Evolutionary conservation across 2,329 filamentous ascomycete genomes (phyloP).

Genomic region (Clonostachys rosea): DNA sequence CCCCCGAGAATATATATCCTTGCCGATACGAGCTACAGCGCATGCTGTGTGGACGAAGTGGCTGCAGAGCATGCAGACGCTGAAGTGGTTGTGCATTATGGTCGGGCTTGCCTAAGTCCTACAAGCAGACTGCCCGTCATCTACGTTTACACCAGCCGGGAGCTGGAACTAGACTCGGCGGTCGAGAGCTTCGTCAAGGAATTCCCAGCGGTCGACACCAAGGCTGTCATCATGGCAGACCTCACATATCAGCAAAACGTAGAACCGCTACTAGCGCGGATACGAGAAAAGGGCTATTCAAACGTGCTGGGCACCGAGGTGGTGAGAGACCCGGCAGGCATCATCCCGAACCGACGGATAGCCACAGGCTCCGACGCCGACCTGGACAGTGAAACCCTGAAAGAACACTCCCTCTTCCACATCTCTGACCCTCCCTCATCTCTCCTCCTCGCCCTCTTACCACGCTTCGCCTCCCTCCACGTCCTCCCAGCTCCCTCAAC

Average conservation of each 20-base stretch:
- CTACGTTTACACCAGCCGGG: slow-evolving; percentile 79
- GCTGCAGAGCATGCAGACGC: slow-evolving; percentile 91
- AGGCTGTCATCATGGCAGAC: slow-evolving; percentile 81
- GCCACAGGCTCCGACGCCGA: slow-evolving; percentile 24
- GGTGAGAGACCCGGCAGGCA: slow-evolving; percentile 71
- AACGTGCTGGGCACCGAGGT: slow-evolving; percentile 67
- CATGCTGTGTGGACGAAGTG: slow-evolving; percentile 95
- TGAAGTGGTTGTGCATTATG: slow-evolving; percentile 91
- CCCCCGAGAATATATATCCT: slow-evolving; percentile 68
- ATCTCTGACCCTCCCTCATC: slow-evolving; percentile 76
- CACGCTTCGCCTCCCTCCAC: slow-evolving; percentile 72
- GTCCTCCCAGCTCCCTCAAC: slow-evolving; percentile 66
- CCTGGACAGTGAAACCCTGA: slow-evolving; percentile 39
- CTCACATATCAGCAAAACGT: slow-evolving; percentile 82
- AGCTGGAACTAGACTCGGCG: slow-evolving; percentile 58
- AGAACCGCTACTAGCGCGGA: slow-evolving; percentile 42
- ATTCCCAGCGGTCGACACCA: slow-evolving; percentile 59
- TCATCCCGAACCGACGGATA: slow-evolving; percentile 79
- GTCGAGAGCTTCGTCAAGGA: slow-evolving; percentile 58
- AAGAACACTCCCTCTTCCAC: slow-evolving; percentile 75
- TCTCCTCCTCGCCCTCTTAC: slow-evolving; percentile 81
- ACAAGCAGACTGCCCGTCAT: slow-evolving; percentile 83
- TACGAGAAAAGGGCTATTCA: slow-evolving; percentile 63
- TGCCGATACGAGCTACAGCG: slow-evolving; percentile 93
- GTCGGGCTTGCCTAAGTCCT: slow-evolving; percentile 85